These are phyloP conservation scores for Apophysomyces ossiformis DNA, from an alignment of 371 early-diverging fungal species.

Conservation along the genomic window DNA sequence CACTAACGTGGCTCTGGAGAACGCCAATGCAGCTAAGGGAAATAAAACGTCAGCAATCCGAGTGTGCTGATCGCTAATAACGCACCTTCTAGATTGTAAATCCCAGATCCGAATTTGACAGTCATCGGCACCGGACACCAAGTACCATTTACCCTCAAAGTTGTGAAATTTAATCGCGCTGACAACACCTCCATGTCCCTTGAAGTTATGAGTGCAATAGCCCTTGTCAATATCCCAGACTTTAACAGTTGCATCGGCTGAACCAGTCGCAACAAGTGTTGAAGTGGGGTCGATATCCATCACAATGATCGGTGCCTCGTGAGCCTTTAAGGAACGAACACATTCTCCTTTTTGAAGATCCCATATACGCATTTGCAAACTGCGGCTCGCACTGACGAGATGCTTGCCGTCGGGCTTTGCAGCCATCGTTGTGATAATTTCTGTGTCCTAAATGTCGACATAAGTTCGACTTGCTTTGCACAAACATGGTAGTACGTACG, in stretches of 20 bases:
- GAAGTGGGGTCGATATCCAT: slow-evolving; percentile 91
- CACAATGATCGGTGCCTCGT: slow-evolving; percentile 91
- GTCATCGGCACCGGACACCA: slow-evolving; percentile 90
- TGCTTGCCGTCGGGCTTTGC: slow-evolving; percentile 80
- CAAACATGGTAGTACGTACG: slow-evolving; percentile 34
- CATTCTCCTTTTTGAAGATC: slow-evolving; percentile 72
- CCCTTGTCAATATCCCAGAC: slow-evolving; percentile 95
- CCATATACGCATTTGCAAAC: slow-evolving; percentile 79
- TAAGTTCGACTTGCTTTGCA: slow-evolving; percentile 10
- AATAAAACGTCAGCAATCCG: not conserved
- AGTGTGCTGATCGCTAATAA: not conserved
- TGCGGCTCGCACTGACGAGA: slow-evolving; percentile 82
- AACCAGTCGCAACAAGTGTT: slow-evolving; percentile 93
- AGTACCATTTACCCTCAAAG: slow-evolving; percentile 58
- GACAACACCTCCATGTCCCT: slow-evolving; percentile 91
- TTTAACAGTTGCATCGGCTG: slow-evolving; percentile 93
- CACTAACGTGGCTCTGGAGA: slow-evolving; percentile 87
- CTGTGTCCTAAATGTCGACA: slow-evolving; percentile 65
- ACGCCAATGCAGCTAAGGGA: slow-evolving; percentile 67
- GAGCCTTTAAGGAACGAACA: slow-evolving; percentile 79
- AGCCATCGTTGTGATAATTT: slow-evolving; percentile 87
- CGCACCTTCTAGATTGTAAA: slow-evolving; percentile 68
- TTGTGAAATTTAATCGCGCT: slow-evolving; percentile 85
- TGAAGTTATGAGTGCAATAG: slow-evolving; percentile 95
- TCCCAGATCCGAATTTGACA: slow-evolving; percentile 92